Evolutionary conservation across 192 early-diverging fungal species (phyloP), one percentile per base, ranked within the genome.

Genomic region (Umbelopsis ramanniana): DNA sequence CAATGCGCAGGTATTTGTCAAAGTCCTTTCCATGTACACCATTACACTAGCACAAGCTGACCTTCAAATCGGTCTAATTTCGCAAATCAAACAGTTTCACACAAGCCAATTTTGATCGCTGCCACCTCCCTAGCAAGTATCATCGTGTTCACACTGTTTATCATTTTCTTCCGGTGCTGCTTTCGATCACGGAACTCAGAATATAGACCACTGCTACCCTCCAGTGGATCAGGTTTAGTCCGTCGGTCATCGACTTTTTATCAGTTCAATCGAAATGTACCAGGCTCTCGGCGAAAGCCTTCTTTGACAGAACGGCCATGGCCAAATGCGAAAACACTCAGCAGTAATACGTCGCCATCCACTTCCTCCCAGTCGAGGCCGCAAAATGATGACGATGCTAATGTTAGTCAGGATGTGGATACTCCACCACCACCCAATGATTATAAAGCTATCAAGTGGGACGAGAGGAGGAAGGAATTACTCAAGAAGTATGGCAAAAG

Each of bases 221-320:
- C 29, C 7, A 40, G 40, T 45, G 52, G 70, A 60, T 71, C 70
- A 17, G 38, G 54, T 11, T 43, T 54, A 15, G 17, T 55, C 17
- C 26, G 70, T 21, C 52, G 70, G 5, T 71, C 70, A 26, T 71
- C 70, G 5, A 71, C 70, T 21, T 71, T 52, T 55, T 71, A 71
- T 57, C 70, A 71, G 23, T 71, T 45, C 22, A 71, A 71, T 60
- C 70, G 70, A 43, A 38, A 35, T 43, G 38, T 43, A 19, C 70
- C 50, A 14, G 40, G 38, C 22, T 55, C 70, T 6, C 70, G 53
- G 14, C 70, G 53, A 43, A 35, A 35, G 5, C 70, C 50, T 6
- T 67, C 66, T 23, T 23, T 46, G 21, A 22, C 38, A 14, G 40
- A 67, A 67, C 17, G 43, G 2, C 57, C 57, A 6, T 63, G 57